Base-by-base conservation (phyloP, 2,329 filamentous ascomycete species). In the Colletotrichum incanum region DNA sequence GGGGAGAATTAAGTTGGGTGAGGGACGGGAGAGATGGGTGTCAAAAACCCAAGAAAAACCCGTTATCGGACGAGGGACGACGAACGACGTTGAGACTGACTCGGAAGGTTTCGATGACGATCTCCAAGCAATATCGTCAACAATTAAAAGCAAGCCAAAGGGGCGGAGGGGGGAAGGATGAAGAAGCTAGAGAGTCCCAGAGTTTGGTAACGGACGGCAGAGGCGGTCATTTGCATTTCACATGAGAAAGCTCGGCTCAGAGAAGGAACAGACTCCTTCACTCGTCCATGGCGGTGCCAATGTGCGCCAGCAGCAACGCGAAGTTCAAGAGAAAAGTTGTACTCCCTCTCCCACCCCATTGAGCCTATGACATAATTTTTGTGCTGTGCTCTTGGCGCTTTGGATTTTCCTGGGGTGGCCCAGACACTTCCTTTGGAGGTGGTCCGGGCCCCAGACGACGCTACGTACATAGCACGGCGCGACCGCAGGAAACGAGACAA, bases 291-390 rank as follows among this genome's bases (percentile, higher is more conserved):
- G n/a, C 20, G 26, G 39, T 71, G 56, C 64, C 56, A 71, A 56
- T 37, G 50, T 23, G 43, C 39, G 39, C 47, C 64, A 58, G 34
- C 39, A 43, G 65, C 39, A 49, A 52, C 23, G 34, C 20, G 31
- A 62, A 28, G 26, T 12, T 34, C 43, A n/a, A 45, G 28, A 28
- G 28, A 59, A 47, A 59, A 11, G 28, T 6, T 6, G 28, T 50
- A 41, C 66, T n/a, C 28, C 34, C 28, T n/a, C 61, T 16, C n/a
- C 7, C n/a, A 31, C 26, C 58, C 28, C 41, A 49, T 41, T 61
- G 58, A 45, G 50, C 55, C 65, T 72, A 72, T 72, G 70, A 72
- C 70, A 72, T 72, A 72, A 69, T 72, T 55, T 60, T 60, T 69
- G 59, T 47, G 60, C 50, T 18, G 54, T 8, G 18, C 43, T 28